These are phyloP conservation scores for Reutealis trisperma DNA, from an alignment of 345 rosid species.

Conservation along the genomic window DNA sequence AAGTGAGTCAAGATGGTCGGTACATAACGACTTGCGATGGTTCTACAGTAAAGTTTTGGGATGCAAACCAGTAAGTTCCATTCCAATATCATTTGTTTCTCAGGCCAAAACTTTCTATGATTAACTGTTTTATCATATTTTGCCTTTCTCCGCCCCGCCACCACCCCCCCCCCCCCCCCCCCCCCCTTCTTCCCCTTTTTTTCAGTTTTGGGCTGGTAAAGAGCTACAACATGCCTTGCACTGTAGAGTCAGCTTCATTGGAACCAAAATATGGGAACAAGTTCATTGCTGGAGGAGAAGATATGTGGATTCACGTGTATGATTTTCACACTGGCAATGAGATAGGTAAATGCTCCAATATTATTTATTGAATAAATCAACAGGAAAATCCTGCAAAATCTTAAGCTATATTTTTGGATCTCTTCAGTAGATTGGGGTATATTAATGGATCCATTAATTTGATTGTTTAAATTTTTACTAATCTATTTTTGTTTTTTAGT, in stretches of 20 bases:
- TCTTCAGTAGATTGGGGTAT: not conserved
- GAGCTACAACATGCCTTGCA: conserved; percentile 89
- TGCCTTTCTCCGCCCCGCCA: not conserved
- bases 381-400: not conserved
- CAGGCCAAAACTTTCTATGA: not conserved
- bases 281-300: conserved; percentile 89
- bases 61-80: conserved; percentile 76
- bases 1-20: conserved; percentile 85
- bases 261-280: conserved; percentile 77
- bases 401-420: not conserved
- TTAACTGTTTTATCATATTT: not conserved
- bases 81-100: not conserved
- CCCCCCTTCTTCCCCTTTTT: not conserved
- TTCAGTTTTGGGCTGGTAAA: conserved; percentile 83
- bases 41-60: conserved; percentile 86
- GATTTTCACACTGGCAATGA: conserved; percentile 83
- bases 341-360: conserved; percentile 39
- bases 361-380: not conserved
- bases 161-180: too few relatives aligned
- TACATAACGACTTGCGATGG: conserved; percentile 88
- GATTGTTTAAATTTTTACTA: too few relatives aligned
- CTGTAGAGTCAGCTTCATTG: conserved; percentile 69
- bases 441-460: too few relatives aligned
- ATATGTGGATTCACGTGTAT: conserved; percentile 76
- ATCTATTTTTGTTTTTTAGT: too few relatives aligned